Percentiles rank a stretch among this genome's conserved stretches.
These are phyloP conservation scores for Micractinium conductrix DNA, from an alignment of 139 green algal species.

Conservation along the genomic window DNA sequence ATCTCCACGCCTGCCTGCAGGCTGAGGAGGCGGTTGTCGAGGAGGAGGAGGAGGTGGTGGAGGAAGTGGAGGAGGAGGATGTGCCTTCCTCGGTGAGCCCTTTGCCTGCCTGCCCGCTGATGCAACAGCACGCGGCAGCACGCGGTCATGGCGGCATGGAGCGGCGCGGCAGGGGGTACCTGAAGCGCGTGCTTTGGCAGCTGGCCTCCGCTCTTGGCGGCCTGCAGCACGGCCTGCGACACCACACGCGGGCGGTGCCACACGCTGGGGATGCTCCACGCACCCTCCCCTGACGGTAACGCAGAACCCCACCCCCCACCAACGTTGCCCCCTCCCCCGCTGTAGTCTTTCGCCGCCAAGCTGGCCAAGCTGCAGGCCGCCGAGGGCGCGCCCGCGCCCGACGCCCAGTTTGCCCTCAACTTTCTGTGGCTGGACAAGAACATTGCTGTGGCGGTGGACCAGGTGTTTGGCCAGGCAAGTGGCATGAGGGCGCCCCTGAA, in stretches of 20 bases:
- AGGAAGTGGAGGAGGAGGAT: conserved; percentile 8
- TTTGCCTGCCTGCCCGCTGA: not conserved
- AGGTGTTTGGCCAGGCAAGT: conserved; percentile 63
- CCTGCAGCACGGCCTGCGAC: too few species aligned
- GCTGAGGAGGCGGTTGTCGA: conserved; percentile 21
- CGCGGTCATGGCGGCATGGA: not conserved
- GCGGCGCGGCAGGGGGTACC: too few species aligned
- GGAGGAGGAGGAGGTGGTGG: not conserved
- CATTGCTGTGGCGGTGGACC: conserved; percentile 86
- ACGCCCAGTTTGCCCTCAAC: conserved; percentile 70
- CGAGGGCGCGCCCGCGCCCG: not conserved
- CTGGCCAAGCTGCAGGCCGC: conserved; percentile 35
- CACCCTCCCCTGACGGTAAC: too few species aligned
- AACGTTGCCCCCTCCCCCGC: not conserved
- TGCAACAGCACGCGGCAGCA: not conserved
- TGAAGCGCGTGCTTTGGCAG: too few species aligned
- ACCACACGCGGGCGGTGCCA: too few species aligned
- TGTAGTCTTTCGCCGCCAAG: conserved; percentile 28
- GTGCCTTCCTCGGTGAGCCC: not conserved
- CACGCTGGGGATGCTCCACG: too few species aligned
- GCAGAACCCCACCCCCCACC: too few species aligned
- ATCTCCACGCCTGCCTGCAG: not conserved
- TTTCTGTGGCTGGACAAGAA: conserved; percentile 93
- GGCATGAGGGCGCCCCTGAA: too few species aligned
- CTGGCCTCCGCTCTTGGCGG: too few species aligned